Base-by-base conservation (phyloP, 208 protist species). In the Trichomonas gallinae region DNA sequence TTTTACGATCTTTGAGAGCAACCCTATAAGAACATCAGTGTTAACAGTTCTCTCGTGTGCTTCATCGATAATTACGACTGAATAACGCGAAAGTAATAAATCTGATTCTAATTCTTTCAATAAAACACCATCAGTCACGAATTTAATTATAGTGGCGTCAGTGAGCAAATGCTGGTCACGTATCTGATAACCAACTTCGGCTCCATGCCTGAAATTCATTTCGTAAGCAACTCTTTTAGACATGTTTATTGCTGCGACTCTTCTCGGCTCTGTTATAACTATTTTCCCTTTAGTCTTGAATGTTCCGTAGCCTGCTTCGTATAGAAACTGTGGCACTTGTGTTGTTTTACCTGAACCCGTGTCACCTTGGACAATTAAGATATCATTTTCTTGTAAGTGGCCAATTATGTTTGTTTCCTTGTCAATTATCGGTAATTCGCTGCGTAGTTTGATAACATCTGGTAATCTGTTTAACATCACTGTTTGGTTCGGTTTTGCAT, bases 1-100 rank as follows among this genome's bases (percentile, higher is more conserved):
- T 13, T 98, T 98, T 15, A 99, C 98, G 81, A 99, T 99, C 45
- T 99, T 98, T 0, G 99, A 99, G 11, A 99, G 98, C 15, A 99
- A 97, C 23, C 99, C 99, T 96, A 99, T 98, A 23, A 99, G 97
- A 49, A 99, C 98, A 97, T 99, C 99, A 6, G 98, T 98, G 96
- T 98, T 98, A 23, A 98, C 40, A 0, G 81, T 96, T 46, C 98
- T 97, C 97, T 99, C 98, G 96, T 99, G 98, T 31, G 98, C 98
- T 97, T 99, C 99, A 96, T 99, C 99, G 34, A 99, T 87, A 31
- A 99, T 97, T 72, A 99, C 97, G 0, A 97, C 98, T 23, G 97
- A 98, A 96, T 99, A 99, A 45, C 97, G 49, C 0, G 45, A 96
- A 8, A 99, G 91, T 17, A 98, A 72, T 97, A 98, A 98, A 97